phyloP scores from a whole-genome alignment of 225 moss, liverwort and hornwort species.

The Antitrichia curtipendula region DNA sequence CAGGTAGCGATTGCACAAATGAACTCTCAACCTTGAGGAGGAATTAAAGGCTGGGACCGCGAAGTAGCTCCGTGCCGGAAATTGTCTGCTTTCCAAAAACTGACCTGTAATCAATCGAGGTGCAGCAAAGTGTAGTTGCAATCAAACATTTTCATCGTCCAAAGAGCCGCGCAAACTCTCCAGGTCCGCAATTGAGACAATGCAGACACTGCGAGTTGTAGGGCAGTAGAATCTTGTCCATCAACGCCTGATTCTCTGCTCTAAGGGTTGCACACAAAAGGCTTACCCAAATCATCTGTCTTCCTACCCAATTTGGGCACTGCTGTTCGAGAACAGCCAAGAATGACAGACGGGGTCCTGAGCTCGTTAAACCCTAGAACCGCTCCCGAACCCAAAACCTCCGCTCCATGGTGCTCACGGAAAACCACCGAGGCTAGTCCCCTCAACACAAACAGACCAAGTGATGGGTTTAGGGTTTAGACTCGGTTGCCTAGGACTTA shows the following conservation, averaged over 20 bases:
- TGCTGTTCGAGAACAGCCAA: background rate
- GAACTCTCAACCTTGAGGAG: background rate
- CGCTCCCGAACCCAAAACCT: background rate
- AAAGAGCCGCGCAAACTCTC: background rate
- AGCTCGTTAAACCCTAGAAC: background rate
- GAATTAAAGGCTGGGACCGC: background rate
- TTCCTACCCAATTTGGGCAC: background rate
- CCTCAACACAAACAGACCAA: background rate
- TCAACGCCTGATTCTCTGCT: background rate
- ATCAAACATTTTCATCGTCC: background rate
- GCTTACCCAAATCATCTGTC: background rate
- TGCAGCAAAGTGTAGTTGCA: background rate
- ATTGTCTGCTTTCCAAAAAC: background rate
- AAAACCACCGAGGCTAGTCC: background rate
- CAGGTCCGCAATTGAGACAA: background rate
- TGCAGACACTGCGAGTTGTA: background rate
- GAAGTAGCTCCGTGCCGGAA: background rate
- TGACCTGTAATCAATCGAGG: slow-evolving; percentile 6
- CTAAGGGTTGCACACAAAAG: background rate
- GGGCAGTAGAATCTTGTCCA: background rate
- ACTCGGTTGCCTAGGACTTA: background rate
- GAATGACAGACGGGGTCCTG: background rate
- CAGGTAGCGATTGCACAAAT: background rate
- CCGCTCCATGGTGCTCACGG: background rate
- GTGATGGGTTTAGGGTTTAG: background rate